Evolutionary conservation across 1,139 yeast species (phyloP).

Genomic region (Hemisphaericaspora lyxosophila): DNA sequence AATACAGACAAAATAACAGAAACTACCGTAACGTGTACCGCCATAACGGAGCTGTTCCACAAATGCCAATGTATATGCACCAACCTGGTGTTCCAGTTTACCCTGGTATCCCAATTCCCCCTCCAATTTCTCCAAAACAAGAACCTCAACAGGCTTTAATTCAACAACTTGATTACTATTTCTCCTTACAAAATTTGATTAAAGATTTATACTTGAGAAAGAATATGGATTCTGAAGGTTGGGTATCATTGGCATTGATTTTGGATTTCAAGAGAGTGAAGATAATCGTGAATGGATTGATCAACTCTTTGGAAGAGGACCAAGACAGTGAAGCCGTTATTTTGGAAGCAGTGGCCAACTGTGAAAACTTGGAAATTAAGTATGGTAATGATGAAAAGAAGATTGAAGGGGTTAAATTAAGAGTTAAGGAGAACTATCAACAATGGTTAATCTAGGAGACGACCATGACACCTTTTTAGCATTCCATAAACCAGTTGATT

Average conservation of each 20-base stretch:
- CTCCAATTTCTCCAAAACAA: constrained; percentile 50
- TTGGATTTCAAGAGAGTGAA: constrained; percentile 75
- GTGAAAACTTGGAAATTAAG: constrained; percentile 41
- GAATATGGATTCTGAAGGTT: constrained; percentile 76
- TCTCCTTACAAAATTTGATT: constrained; percentile 81
- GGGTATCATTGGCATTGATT: constrained; percentile 61
- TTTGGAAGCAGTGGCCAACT: constrained; percentile 34
- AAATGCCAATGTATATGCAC: constrained; percentile 6
- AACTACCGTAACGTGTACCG: constrained; percentile 6
- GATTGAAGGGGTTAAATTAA: constrained; percentile 36
- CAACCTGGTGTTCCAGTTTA: constrained; percentile 2
- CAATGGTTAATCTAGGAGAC: constrained; percentile 52
- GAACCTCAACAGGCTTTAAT: constrained; percentile 49
- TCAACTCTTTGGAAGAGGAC: constrained; percentile 28
- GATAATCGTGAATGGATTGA: constrained; percentile 46
- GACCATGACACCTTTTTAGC: too few species aligned
- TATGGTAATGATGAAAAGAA: constrained; percentile 28
- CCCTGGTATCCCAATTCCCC: constrained; percentile 40
- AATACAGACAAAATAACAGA: too few species aligned
- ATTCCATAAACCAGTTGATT: too few species aligned
- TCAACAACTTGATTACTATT: constrained; percentile 83
- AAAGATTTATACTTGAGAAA: constrained; percentile 77
- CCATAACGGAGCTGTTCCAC: constrained; percentile 13
- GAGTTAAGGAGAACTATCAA: constrained; percentile 42
- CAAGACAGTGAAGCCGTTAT: constrained; percentile 25